Percentiles rank a stretch among this genome's conserved stretches.
Evolutionary conservation across 495 filamentous ascomycete species (phyloP).

Genomic region (Lophiotrema nucula): DNA sequence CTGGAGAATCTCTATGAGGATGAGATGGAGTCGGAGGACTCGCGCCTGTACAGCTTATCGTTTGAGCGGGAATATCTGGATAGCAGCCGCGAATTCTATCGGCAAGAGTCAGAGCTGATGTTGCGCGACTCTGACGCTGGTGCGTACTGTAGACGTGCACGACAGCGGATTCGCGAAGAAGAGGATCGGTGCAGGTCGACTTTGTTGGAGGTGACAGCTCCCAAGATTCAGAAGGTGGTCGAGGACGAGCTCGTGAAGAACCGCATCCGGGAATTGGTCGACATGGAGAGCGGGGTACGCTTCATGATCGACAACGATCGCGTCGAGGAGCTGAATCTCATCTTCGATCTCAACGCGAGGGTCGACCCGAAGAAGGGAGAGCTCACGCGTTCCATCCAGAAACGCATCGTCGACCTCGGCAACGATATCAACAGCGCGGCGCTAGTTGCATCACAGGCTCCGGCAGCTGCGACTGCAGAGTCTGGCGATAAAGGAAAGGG

Average conservation of each 20-base stretch:
- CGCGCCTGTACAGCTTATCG: conserved; percentile 77
- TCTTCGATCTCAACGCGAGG: conserved; percentile 74
- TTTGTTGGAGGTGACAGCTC: conserved; percentile 63
- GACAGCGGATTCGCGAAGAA: conserved; percentile 74
- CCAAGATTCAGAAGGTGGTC: conserved; percentile 74
- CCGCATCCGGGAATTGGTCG: conserved; percentile 77
- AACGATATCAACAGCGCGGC: conserved; percentile 74
- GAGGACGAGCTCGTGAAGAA: conserved; percentile 74
- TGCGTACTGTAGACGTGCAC: conserved; percentile 77
- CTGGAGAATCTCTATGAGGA: conserved; percentile 86
- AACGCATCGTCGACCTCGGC: conserved; percentile 76
- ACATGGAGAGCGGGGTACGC: conserved; percentile 79
- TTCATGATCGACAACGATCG: conserved; percentile 91
- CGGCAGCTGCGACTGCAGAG: conserved; percentile 19
- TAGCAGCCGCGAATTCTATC: conserved; percentile 72
- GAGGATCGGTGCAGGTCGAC: conserved; percentile 76
- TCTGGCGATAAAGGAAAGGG: conserved; percentile 36
- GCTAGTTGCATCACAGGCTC: conserved; percentile 38
- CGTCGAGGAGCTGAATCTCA: conserved; percentile 67
- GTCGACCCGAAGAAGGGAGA: conserved; percentile 74
- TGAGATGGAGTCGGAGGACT: conserved; percentile 65
- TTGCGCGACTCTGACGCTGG: conserved; percentile 76
- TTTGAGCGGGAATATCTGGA: conserved; percentile 79
- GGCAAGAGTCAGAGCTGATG: conserved; percentile 66
- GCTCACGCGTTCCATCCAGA: conserved; percentile 67